Percentiles rank a stretch among this genome's conserved stretches.
phyloP scores from a whole-genome alignment of 1,139 yeast genomes.

The Pichia sp. region DNA sequence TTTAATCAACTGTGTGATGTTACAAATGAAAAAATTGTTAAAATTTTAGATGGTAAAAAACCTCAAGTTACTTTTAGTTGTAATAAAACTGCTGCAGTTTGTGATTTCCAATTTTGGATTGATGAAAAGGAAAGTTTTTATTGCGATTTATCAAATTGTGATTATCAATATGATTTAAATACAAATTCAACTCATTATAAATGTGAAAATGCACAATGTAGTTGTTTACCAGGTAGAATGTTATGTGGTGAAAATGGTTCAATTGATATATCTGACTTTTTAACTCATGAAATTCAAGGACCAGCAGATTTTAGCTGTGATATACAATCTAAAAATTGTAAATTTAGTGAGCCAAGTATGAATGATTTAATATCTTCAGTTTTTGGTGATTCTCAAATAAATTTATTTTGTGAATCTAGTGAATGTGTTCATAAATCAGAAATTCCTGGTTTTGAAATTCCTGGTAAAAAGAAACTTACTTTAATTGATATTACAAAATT shows the following conservation, averaged over 20 bases:
- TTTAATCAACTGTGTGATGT: constrained; percentile 93
- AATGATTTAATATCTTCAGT: constrained; percentile 82
- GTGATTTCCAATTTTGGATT: constrained; percentile 96
- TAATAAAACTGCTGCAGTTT: constrained; percentile 54
- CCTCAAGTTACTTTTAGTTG: constrained; percentile 95
- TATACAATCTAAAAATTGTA: constrained; percentile 51
- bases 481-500: constrained; percentile 37
- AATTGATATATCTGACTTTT: constrained; percentile 87
- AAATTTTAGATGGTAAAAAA: constrained; percentile 67
- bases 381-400: constrained; percentile 87
- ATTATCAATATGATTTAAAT: constrained; percentile 56
- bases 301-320: constrained; percentile 92
- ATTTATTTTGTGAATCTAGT: constrained; percentile 72
- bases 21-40: constrained; percentile 77
- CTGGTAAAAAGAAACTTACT: constrained; percentile 50
- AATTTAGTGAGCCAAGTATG: constrained; percentile 93
- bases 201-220: constrained; percentile 72
- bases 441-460: constrained; percentile 80
- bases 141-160: constrained; percentile 73
- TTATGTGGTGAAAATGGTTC: constrained; percentile 92
- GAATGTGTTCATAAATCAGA: constrained; percentile 91
- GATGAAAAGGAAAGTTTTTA: constrained; percentile 83
- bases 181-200: constrained; percentile 67
- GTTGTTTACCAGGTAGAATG: constrained; percentile 88
- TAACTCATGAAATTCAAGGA: constrained; percentile 82